A percentile compares a stretch with the other conserved stretches of the same genome.
Evolutionary conservation across 73 alveolate species (phyloP).

Genomic region (Paramecium primaurelia): DNA sequence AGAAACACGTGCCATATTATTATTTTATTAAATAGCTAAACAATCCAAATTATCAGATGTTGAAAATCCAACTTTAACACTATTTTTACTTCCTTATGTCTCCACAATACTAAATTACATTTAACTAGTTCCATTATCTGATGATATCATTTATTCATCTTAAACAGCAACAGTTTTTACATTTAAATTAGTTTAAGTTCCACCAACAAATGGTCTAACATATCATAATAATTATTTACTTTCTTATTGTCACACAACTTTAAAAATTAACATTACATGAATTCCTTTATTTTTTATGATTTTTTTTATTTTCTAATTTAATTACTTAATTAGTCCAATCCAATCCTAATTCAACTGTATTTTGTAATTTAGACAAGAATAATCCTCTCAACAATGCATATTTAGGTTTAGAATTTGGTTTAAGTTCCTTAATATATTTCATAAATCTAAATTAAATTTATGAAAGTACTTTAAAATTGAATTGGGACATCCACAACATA

Average conservation of each 20-base stretch:
- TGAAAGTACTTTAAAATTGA: background rate
- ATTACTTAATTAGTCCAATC: background rate
- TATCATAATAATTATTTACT: background rate
- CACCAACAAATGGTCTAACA: background rate
- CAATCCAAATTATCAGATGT: background rate
- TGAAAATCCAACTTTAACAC: background rate
- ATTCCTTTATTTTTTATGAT: background rate
- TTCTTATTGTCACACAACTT: background rate
- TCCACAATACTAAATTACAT: background rate
- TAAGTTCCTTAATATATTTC: background rate
- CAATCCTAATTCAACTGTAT: background rate
- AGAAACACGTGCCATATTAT: background rate
- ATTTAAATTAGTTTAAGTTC: background rate
- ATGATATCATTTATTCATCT: background rate
- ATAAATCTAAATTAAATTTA: background rate
- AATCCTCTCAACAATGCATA: constrained; percentile 22
- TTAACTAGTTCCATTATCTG: background rate
- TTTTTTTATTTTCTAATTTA: background rate
- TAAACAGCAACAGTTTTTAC: background rate
- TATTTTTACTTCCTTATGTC: background rate
- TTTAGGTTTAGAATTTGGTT: background rate
- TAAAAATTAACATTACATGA: background rate
- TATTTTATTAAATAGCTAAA: background rate
- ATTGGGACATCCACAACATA: constrained; percentile 21
- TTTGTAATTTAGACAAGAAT: background rate